Base-by-base conservation (phyloP, 768 basidiomycete genomes). In the Cystobasidium ongulense region DNA sequence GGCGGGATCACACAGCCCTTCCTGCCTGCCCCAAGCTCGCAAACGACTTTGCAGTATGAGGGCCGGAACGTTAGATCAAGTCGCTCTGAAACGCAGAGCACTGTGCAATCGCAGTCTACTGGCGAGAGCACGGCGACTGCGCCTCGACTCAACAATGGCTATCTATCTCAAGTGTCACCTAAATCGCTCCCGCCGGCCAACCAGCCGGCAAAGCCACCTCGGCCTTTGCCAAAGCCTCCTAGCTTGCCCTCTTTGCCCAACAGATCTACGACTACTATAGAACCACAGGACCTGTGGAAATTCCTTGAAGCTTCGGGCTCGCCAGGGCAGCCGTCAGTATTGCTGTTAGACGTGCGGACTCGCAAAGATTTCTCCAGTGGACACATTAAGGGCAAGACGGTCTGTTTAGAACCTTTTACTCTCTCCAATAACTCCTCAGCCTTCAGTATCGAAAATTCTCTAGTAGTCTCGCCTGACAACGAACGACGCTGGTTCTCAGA, bases 401-500 rank as follows among this genome's bases (percentile, higher is more conserved):
- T 72, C 53, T 72, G 70, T 36, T 41, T 75, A 1, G 71, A 72
- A 31, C 68, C 70, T 29, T 62, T 75, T 59, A 72, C 61, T 13
- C 70, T 75, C 1, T 59, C 65, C 23, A 36, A n/a, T 10, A 35
- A 62, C 29, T 53, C 53, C 7, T 25, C 85, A 3, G 86, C 87
- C 0, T 81, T 84, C 54, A 83, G 83, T 31, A 85, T 98, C 11
- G 92, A 95, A 81, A 85, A 89, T 74, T 85, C 90, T 0, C 85
- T 96, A 71, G 82, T 86, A 2, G 82, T 90, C 38, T 87, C 86
- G 0, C 91, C 94, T 0, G 83, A 84, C 41, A 80, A 85, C 43
- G 94, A 97, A 81, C 84, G 83, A 54, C 84, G 84, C 1, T 83
- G 90, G n/a, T 98, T 98, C 80, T 80, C 83, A 50, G 89, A 91